Evolutionary conservation across 2,329 filamentous ascomycete genomes (phyloP).

Genomic region (Polytolypa hystricis): DNA sequence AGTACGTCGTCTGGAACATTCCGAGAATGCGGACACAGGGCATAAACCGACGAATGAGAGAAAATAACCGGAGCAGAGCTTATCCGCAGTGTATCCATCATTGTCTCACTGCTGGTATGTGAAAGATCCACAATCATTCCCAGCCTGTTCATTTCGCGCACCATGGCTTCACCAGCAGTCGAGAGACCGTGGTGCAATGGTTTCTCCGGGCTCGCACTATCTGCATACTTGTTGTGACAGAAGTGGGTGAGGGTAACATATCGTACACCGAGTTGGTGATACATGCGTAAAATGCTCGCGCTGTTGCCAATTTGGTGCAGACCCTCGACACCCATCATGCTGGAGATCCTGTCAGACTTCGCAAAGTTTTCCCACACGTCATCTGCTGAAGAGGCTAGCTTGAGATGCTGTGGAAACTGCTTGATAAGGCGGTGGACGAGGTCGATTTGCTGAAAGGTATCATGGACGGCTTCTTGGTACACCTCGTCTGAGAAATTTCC

Average conservation of each 20-base stretch:
- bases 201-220: constrained; percentile 54
- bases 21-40: constrained; percentile 73
- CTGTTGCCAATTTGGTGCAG: constrained; percentile 89
- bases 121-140: constrained; percentile 90
- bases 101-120: constrained; percentile 69
- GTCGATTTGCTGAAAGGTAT: constrained; percentile 66
- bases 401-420: constrained; percentile 56
- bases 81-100: constrained; percentile 70
- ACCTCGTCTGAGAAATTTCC: constrained; percentile 18
- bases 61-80: constrained; percentile 77
- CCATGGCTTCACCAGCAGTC: constrained; percentile 52
- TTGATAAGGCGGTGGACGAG: constrained; percentile 53
- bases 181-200: constrained; percentile 54
- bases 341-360: constrained; percentile 62
- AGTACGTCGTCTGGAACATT: constrained; percentile 84
- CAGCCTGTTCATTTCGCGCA: constrained; percentile 85
- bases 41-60: constrained; percentile 73
- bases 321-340: constrained; percentile 71
- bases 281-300: constrained; percentile 55
- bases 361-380: constrained; percentile 49
- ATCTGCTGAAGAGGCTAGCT: constrained; percentile 42
- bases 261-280: constrained; percentile 66
- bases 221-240: constrained; percentile 82
- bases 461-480: constrained; percentile 44
- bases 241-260: constrained; percentile 89